phyloP scores from a whole-genome alignment of 2,329 filamentous ascomycete genomes.

The Alternaria atra region DNA sequence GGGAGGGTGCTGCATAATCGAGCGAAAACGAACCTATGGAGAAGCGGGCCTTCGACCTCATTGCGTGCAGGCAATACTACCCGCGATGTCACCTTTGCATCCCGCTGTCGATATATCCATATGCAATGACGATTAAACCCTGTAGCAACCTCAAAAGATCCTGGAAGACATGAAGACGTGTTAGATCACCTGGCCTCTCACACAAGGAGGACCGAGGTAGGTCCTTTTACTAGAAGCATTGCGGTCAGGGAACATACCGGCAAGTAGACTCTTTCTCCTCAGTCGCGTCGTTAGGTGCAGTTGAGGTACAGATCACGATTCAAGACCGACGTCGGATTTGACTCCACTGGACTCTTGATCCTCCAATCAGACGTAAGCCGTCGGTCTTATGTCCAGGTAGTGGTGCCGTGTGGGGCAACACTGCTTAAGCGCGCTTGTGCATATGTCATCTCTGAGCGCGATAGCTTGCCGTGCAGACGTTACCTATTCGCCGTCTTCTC shows the following conservation, averaged over 20 bases:
- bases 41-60: background rate
- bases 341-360: background rate
- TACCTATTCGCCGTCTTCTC: background rate
- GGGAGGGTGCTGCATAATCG: background rate
- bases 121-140: constrained; percentile 5
- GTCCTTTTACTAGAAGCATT: background rate
- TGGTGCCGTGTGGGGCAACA: constrained; percentile 2
- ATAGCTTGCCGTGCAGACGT: constrained; percentile 2
- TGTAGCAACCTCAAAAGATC: background rate
- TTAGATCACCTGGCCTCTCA: constrained; percentile 1
- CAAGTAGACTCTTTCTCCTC: background rate
- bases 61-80: constrained; percentile 1
- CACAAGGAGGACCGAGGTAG: constrained; percentile 2
- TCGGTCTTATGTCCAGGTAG: background rate
- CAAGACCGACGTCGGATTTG: constrained; percentile 18
- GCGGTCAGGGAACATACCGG: background rate
- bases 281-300: constrained; percentile 8
- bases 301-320: constrained; percentile 9
- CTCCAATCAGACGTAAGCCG: constrained; percentile 5
- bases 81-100: background rate
- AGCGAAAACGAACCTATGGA: constrained; percentile 1
- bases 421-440: constrained; percentile 11
- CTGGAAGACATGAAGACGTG: background rate
- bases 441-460: background rate
- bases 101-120: background rate